These are phyloP conservation scores for Triadica sebifera DNA, from an alignment of 345 rosid genomes.

Conservation along the genomic window DNA sequence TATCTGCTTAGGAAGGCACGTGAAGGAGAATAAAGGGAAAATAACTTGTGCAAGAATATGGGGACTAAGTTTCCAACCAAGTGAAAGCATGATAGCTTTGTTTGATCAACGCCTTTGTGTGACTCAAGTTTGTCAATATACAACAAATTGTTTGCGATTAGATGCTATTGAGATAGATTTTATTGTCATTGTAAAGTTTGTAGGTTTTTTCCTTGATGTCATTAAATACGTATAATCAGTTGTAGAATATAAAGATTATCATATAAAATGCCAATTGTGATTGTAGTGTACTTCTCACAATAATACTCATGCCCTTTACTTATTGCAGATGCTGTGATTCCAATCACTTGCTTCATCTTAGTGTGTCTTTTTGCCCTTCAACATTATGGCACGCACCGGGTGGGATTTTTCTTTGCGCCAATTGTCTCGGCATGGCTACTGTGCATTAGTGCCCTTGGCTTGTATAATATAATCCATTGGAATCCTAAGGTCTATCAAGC, in stretches of 20 bases:
- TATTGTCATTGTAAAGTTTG: too few species aligned
- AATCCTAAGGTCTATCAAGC: conserved; percentile 85
- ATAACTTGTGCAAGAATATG: too few species aligned
- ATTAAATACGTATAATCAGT: neutral
- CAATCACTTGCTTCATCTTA: conserved; percentile 91
- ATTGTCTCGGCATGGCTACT: conserved; percentile 75
- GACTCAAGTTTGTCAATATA: too few species aligned
- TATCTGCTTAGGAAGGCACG: too few species aligned
- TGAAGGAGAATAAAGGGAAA: too few species aligned
- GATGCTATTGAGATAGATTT: too few species aligned
- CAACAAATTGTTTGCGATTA: too few species aligned
- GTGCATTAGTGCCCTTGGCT: conserved; percentile 88
- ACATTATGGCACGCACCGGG: conserved; percentile 93
- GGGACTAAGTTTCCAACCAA: too few species aligned
- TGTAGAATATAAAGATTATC: neutral
- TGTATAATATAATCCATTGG: conserved; percentile 85
- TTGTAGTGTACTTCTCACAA: neutral
- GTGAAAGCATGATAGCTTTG: too few species aligned
- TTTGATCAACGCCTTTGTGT: too few species aligned
- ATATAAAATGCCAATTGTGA: neutral
- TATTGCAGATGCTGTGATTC: conserved; percentile 87
- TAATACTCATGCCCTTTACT: neutral
- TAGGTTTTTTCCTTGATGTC: too few species aligned
- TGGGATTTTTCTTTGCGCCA: conserved; percentile 92
- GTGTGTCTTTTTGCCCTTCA: conserved; percentile 96